Conservation (phyloP, 2,329 filamentous ascomycete species). For the Fusarium robinianum region DNA sequence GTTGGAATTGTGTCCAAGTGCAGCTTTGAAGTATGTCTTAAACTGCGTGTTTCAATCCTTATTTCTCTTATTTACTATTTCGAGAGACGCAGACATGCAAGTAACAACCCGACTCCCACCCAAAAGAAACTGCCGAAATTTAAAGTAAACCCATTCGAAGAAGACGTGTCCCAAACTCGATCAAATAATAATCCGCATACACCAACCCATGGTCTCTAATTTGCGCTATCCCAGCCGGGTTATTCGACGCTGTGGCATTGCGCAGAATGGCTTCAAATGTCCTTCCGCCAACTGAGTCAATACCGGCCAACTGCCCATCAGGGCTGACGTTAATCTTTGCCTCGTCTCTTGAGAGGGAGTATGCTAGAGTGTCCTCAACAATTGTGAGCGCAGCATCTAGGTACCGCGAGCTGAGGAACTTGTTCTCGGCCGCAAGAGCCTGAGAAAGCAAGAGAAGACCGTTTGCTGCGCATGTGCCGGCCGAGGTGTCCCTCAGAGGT, state of each 20-base stretch:
- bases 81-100: too few relatives aligned
- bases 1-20: too few relatives aligned
- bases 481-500: constrained; percentile 44
- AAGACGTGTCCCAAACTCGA: constrained; percentile 35
- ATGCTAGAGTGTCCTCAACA: constrained; percentile 37
- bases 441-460: constrained; percentile 47
- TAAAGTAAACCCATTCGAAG: constrained; percentile 14
- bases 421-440: constrained; percentile 30
- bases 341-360: constrained; percentile 37
- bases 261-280: constrained; percentile 38
- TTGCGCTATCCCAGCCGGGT: constrained; percentile 28
- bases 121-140: too few relatives aligned
- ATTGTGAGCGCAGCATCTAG: constrained; percentile 37
- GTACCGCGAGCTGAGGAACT: constrained; percentile 30
- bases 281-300: background rate
- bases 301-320: background rate
- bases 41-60: too few relatives aligned
- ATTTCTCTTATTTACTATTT: too few relatives aligned
- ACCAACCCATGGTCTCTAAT: constrained; percentile 48
- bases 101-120: too few relatives aligned
- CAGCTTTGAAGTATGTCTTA: too few relatives aligned
- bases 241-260: constrained; percentile 4
- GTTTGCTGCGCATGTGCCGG: constrained; percentile 48
- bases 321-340: constrained; percentile 16
- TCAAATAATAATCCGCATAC: constrained; percentile 54